Percentiles rank a stretch among this genome's conserved stretches.
Evolutionary conservation across 106 monocot species (phyloP).

Genomic region (Hemerocallis citrina): DNA sequence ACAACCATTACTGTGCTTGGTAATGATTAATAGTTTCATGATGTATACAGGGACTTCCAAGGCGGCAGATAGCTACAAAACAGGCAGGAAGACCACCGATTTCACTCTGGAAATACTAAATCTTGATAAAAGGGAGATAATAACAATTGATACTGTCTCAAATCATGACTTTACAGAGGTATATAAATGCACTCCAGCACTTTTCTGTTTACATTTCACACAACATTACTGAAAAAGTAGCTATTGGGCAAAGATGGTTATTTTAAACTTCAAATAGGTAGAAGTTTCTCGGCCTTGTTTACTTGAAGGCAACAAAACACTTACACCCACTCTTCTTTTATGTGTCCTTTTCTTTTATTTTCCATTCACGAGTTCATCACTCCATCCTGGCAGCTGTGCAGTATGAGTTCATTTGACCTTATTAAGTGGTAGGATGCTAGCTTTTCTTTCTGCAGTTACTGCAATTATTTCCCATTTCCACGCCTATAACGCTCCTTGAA

Average conservation of each 20-base stretch:
- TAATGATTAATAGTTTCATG: not conserved
- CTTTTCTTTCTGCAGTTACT: too few relatives aligned
- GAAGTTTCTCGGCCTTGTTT: too few relatives aligned
- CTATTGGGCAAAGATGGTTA: not conserved
- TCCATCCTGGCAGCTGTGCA: too few relatives aligned
- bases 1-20: not conserved
- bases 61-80: constrained; percentile 33
- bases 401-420: too few relatives aligned
- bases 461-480: too few relatives aligned
- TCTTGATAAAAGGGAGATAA: constrained; percentile 71
- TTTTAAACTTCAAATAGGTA: too few relatives aligned
- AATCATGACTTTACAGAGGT: constrained; percentile 99
- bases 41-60: constrained; percentile 41
- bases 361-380: not conserved
- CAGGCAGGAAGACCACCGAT: constrained; percentile 87
- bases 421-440: too few relatives aligned
- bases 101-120: constrained; percentile 76
- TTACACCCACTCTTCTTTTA: too few relatives aligned
- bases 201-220: not conserved
- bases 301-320: too few relatives aligned
- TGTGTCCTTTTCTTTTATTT: not conserved
- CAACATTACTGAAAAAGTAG: not conserved
- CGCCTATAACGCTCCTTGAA: too few relatives aligned
- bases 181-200: not conserved
- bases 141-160: constrained; percentile 76